These are phyloP conservation scores for Aspergillus conjunctus DNA, from an alignment of 495 filamentous ascomycete species.

Conservation along the genomic window DNA sequence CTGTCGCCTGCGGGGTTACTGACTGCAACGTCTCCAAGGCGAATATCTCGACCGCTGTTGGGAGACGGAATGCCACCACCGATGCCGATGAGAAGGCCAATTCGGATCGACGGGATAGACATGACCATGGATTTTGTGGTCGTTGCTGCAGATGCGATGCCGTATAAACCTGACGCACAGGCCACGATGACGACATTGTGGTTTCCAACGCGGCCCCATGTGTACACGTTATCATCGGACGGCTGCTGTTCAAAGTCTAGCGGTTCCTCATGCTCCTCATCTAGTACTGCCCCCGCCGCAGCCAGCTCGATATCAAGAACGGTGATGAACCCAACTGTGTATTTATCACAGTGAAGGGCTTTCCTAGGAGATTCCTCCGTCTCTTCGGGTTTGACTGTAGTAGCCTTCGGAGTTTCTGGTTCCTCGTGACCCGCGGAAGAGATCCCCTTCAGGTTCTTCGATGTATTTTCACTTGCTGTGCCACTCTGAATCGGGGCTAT, in stretches of 20 bases:
- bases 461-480: too few species aligned
- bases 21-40: slow-evolving; percentile 41
- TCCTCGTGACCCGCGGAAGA: too few species aligned
- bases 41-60: slow-evolving; percentile 33
- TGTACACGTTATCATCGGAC: slow-evolving; percentile 39
- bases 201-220: slow-evolving; percentile 29
- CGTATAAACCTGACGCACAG: slow-evolving; percentile 31
- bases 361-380: too few species aligned
- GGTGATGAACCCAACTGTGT: slow-evolving; percentile 40
- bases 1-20: slow-evolving; percentile 24
- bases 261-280: slow-evolving; percentile 32
- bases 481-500: too few species aligned
- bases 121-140: slow-evolving; percentile 25
- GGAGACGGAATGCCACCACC: slow-evolving; percentile 35
- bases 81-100: slow-evolving; percentile 38
- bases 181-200: slow-evolving; percentile 43
- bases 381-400: too few species aligned
- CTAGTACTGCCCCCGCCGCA: slow-evolving; percentile 35
- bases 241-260: slow-evolving; percentile 17
- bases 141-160: slow-evolving; percentile 31
- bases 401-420: too few species aligned
- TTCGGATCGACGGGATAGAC: slow-evolving; percentile 27
- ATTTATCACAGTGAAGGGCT: too few species aligned
- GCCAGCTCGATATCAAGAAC: slow-evolving; percentile 36
- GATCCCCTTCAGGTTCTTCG: too few species aligned